phyloP scores from a whole-genome alignment of 2,329 filamentous ascomycete genomes.

The Beauveria rudraprayagi region DNA sequence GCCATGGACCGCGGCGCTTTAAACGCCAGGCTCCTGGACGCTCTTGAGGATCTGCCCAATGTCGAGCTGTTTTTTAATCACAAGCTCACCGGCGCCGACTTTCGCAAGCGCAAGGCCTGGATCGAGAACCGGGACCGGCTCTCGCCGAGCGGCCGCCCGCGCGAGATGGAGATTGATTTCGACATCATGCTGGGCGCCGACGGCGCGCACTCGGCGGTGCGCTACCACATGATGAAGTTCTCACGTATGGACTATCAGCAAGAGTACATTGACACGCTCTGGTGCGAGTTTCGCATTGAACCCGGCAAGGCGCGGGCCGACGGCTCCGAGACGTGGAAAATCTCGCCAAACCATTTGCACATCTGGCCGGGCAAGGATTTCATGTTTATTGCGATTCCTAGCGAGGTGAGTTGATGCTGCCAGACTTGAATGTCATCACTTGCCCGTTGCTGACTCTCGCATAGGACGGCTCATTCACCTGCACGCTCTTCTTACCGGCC shows the following conservation, averaged over 20 bases:
- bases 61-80: constrained; percentile 90
- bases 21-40: constrained; percentile 76
- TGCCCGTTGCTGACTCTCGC: constrained; percentile 10
- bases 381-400: constrained; percentile 98
- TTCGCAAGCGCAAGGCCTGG: constrained; percentile 72
- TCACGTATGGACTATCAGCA: constrained; percentile 85
- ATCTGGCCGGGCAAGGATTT: constrained; percentile 93
- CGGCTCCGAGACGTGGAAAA: constrained; percentile 51
- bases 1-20: constrained; percentile 78
- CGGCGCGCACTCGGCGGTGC: constrained; percentile 83
- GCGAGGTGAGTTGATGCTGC: constrained; percentile 36
- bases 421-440: too few relatives aligned
- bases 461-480: constrained; percentile 85
- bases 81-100: constrained; percentile 86
- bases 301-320: constrained; percentile 30
- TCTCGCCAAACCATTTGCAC: constrained; percentile 88
- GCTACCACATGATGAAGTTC: constrained; percentile 95
- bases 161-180: constrained; percentile 76
- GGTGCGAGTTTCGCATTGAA: constrained; percentile 89
- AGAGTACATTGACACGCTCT: constrained; percentile 90
- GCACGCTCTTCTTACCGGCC: constrained; percentile 82
- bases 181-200: constrained; percentile 93
- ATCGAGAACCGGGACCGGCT: constrained; percentile 55
- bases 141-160: constrained; percentile 35
- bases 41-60: constrained; percentile 75